phyloP scores from a whole-genome alignment of 2,329 filamentous ascomycete genomes.

The Tympanopsis confertula region DNA sequence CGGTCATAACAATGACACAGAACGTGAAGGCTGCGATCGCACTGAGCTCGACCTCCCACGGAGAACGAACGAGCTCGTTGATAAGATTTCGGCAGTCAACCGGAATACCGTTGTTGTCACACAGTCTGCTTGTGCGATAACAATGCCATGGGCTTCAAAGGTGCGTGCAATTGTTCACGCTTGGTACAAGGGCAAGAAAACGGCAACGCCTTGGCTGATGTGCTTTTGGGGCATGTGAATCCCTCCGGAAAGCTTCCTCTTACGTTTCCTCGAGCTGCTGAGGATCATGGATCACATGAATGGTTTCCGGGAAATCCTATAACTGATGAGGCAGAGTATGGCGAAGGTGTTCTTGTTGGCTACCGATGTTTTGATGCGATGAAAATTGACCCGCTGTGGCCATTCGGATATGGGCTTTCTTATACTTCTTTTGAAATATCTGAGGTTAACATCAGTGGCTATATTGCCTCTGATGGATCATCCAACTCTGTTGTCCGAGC shows the following conservation, averaged over 20 bases:
- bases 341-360: constrained; percentile 51
- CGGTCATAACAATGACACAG: constrained; percentile 35
- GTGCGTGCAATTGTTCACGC: constrained; percentile 12
- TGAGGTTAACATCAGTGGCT: background rate
- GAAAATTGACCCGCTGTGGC: constrained; percentile 38
- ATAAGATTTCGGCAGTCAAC: constrained; percentile 38
- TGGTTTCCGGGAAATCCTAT: constrained; percentile 42
- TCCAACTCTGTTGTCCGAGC: background rate
- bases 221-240: constrained; percentile 45
- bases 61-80: constrained; percentile 19
- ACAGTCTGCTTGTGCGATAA: constrained; percentile 45
- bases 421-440: constrained; percentile 40
- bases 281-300: constrained; percentile 48
- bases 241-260: constrained; percentile 47
- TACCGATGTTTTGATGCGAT: constrained; percentile 50
- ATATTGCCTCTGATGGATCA: no score
- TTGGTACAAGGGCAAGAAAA: constrained; percentile 56
- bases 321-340: constrained; percentile 45
- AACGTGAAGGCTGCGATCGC: constrained; percentile 10
- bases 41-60: constrained; percentile 8
- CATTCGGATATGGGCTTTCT: constrained; percentile 49
- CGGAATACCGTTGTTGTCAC: constrained; percentile 44
- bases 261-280: constrained; percentile 40
- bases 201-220: constrained; percentile 49
- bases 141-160: constrained; percentile 35